Conservation (phyloP, 2,329 filamentous ascomycete species). For the Taxawa tesnikishii region DNA sequence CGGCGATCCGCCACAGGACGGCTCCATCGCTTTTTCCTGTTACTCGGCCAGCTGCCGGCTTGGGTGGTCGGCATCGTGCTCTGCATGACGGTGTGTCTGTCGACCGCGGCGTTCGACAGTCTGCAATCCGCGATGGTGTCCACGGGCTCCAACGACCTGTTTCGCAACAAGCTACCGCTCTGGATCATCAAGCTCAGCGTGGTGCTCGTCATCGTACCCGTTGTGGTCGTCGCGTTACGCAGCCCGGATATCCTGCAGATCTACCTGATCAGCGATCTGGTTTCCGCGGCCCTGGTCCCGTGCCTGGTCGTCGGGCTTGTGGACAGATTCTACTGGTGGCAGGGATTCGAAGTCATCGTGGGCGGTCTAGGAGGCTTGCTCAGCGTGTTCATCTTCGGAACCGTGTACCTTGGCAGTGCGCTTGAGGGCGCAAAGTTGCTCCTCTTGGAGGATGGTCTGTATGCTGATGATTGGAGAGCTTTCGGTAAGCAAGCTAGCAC, state of each 20-base stretch:
- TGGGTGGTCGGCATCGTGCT: conserved; percentile 78
- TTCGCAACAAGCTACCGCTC: conserved; percentile 67
- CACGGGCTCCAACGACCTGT: conserved; percentile 73
- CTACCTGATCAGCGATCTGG: conserved; percentile 69
- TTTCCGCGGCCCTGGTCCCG: conserved; percentile 65
- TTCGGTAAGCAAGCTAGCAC: no score
- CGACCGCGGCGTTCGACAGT: conserved; percentile 67
- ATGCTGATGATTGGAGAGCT: conserved; percentile 65
- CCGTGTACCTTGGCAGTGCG: conserved; percentile 62
- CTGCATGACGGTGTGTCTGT: conserved; percentile 59
- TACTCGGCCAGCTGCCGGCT: conserved; percentile 57
- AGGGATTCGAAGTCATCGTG: conserved; percentile 67
- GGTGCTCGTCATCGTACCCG: conserved; percentile 60
- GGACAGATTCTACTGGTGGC: conserved; percentile 57
- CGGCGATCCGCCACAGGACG: conserved; percentile 31
- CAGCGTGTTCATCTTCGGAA: conserved; percentile 69
- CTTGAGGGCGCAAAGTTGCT: conserved; percentile 53
- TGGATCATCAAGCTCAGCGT: conserved; percentile 61
- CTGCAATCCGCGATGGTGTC: conserved; percentile 68
- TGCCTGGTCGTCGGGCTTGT: conserved; percentile 61
- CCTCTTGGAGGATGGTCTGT: conserved; percentile 60
- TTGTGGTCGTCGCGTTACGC: conserved; percentile 61
- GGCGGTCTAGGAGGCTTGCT: conserved; percentile 68
- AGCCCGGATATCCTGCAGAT: conserved; percentile 67
- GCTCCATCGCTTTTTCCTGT: conserved; percentile 58